Base-by-base conservation (phyloP, 495 filamentous ascomycete species). In the Ascodesmis nigricans region DNA sequence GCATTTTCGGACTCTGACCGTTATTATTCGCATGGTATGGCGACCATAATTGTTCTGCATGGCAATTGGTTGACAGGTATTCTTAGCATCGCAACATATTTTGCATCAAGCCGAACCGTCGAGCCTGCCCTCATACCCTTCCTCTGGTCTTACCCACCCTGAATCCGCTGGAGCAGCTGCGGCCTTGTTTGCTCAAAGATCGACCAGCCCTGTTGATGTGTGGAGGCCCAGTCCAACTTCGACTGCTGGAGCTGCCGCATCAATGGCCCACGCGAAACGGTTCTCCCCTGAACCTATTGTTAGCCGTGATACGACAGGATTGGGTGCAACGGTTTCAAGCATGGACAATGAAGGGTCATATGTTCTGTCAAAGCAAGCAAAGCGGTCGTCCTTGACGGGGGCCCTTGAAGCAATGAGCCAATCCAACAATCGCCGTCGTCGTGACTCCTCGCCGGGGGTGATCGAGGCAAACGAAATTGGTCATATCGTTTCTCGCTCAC, bases 231-330 rank as follows among this genome's bases (percentile, higher is more conserved):
- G 28, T 18, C 29, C 37, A 24, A 40, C 37, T 14, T 41, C 47
- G 24, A 38, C 42, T 10, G 47, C 47, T 20, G 42, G 41, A 9
- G 39, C 39, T 28, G 47, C 47, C 18, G 46, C 47, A 17, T 49
- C 41, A 18, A 26, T 42, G 11, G 47, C 47, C 4, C 46, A 50
- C 27, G 28, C 38, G 18, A 44, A 38, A 22, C 37, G 15, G 16
- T n/a, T n/a, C n/a, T n/a, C n/a, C n/a, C n/a, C n/a, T n/a, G 25
- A 29, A 29, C 4, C 34, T 21, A 18, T 13, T 33, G 31, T 13
- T 13, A 5, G 4, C 4, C 13, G 31, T 13, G 6, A 21, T 14
- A 21, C 11, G 5, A 4, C n/a, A 35, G 19, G 33, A 25, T 25
- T 25, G 6, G 11, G 23, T 25, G 23, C 23, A 6, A 11, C 23